These are phyloP conservation scores for Oryza nivara DNA, from an alignment of 176 grass and related monocot genomes.

Conservation along the genomic window DNA sequence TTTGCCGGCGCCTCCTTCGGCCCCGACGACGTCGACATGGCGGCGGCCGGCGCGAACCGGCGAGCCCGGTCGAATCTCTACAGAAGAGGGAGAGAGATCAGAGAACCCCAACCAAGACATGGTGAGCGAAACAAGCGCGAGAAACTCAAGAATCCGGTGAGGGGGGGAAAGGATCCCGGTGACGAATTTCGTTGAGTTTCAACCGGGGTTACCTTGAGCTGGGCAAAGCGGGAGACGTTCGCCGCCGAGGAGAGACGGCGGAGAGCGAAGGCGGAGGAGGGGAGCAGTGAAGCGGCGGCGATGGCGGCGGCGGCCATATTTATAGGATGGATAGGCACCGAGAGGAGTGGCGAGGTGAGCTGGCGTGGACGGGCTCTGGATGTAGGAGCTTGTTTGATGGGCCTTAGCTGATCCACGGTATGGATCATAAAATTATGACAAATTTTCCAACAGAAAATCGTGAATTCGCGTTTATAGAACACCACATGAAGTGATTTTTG, in stretches of 20 bases:
- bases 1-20: conserved; percentile 72
- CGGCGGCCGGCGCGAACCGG: conserved; percentile 30
- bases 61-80: conserved; percentile 57
- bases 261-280: conserved; percentile 6
- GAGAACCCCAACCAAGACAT: not conserved
- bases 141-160: not conserved
- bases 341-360: not conserved
- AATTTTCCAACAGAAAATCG: no score
- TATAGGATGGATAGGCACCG: conserved; percentile 33
- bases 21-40: conserved; percentile 66
- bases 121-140: conserved; percentile 13
- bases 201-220: conserved; percentile 32
- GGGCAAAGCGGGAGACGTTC: conserved; percentile 17
- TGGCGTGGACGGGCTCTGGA: no score
- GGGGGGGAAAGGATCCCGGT: not conserved
- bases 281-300: conserved; percentile 26
- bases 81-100: not conserved
- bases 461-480: no score
- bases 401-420: no score
- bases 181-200: not conserved
- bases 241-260: conserved; percentile 37
- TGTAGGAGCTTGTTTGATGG: no score
- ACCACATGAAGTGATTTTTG: no score
- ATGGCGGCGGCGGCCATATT: conserved; percentile 42
- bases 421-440: no score